These are phyloP conservation scores for Brasenia schreberi DNA, from an alignment of 164 flowering plant species.

Conservation along the genomic window DNA sequence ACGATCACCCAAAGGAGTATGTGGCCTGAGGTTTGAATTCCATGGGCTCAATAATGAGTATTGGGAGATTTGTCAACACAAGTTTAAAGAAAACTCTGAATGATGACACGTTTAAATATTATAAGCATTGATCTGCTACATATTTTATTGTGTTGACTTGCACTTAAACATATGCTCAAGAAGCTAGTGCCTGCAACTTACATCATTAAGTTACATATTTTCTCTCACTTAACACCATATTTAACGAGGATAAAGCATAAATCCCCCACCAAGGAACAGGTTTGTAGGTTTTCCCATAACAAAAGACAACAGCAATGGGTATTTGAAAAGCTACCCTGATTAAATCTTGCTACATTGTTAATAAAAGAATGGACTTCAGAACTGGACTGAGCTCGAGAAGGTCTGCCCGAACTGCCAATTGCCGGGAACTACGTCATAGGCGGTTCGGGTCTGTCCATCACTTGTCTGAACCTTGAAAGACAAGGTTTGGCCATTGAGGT, in stretches of 20 bases:
- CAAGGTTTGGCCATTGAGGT: conserved; percentile 68
- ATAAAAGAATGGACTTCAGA: conserved; percentile 17
- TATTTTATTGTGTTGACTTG: too few relatives aligned
- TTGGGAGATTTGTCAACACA: too few relatives aligned
- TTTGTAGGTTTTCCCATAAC: not conserved
- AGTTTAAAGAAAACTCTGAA: too few relatives aligned
- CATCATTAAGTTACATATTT: not conserved
- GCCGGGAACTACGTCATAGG: conserved; percentile 38
- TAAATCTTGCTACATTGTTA: not conserved
- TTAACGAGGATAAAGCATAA: not conserved
- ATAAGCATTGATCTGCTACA: too few relatives aligned
- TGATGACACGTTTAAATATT: too few relatives aligned
- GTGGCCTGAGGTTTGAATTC: too few relatives aligned
- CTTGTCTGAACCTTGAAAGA: conserved; percentile 65
- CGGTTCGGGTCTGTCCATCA: conserved; percentile 50
- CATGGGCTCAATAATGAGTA: too few relatives aligned
- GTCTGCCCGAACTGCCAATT: conserved; percentile 80
- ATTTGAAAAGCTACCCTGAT: not conserved
- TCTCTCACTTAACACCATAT: not conserved
- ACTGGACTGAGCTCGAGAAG: conserved; percentile 48
- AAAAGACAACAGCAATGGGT: not conserved
- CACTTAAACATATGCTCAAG: not conserved
- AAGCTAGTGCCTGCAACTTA: not conserved
- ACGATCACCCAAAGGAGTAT: too few relatives aligned
- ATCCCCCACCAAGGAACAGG: not conserved